phyloP scores from a whole-genome alignment of 805 yeast species.

The Nakazawaea holstii region DNA sequence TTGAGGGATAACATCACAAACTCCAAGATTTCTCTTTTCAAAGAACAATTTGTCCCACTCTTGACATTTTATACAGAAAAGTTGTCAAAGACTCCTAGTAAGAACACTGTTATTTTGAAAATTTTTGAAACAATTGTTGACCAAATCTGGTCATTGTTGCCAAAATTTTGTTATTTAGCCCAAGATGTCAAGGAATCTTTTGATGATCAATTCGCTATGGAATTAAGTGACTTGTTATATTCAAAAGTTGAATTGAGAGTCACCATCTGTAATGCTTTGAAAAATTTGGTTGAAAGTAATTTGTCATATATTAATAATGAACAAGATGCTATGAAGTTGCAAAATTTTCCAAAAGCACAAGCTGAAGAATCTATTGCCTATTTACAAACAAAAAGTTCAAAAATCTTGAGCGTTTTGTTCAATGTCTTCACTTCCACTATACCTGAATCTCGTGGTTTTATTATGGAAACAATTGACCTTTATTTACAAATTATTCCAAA shows the following conservation, averaged over 20 bases:
- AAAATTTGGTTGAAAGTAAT: conserved; percentile 74
- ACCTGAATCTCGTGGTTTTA: conserved; percentile 77
- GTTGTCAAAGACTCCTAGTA: conserved; percentile 34
- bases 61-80: conserved; percentile 48
- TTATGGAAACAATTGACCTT: conserved; percentile 81
- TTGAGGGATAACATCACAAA: conserved; percentile 79
- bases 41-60: conserved; percentile 60
- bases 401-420: conserved; percentile 80
- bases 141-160: conserved; percentile 89
- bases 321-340: conserved; percentile 52
- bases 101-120: conserved; percentile 64
- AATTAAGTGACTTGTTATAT: conserved; percentile 69
- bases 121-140: conserved; percentile 81
- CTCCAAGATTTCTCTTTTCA: conserved; percentile 63
- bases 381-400: conserved; percentile 61
- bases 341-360: conserved; percentile 50
- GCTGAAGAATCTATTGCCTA: conserved; percentile 57
- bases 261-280: conserved; percentile 77
- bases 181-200: conserved; percentile 62
- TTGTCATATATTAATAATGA: conserved; percentile 48
- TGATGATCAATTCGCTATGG: conserved; percentile 71
- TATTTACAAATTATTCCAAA: conserved; percentile 66
- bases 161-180: conserved; percentile 86
- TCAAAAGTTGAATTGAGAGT: conserved; percentile 71
- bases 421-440: conserved; percentile 89